Evolutionary conservation across 1,284 basidiomycete genomes (phyloP), one percentile per base, ranked within the genome.

Genomic region (Trametes versicolor): DNA sequence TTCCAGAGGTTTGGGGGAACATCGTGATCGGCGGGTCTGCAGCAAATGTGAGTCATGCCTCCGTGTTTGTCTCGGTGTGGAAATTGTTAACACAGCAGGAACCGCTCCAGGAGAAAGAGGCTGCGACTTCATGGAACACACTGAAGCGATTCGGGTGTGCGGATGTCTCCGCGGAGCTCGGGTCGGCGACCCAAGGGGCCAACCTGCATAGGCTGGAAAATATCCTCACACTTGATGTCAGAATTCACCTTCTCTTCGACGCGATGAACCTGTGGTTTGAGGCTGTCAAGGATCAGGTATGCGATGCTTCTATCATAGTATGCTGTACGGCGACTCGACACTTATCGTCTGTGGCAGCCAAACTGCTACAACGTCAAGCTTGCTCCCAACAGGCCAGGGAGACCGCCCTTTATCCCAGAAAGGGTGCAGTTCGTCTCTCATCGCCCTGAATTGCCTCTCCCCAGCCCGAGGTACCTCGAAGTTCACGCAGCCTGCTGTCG

Each of bases 131-230:
- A 39, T 70, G 66, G 66, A 58, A 70, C 34, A 64, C 69, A 27
- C 32, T 74, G 23, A 37, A 66, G 27, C 59, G 49, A 32, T 71
- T 73, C 57, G 73, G 71, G 29, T 55, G 63, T 29, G 45, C 45
- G 34, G 45, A 48, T 51, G 51, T 64, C 43, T 34, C 48, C 17
- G 61, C 68, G n/a, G 69, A 59, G 48, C 57, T 59, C 36, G 57
- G 23, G 21, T 51, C 48, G 37, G 57, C 47, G 25, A 17, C 34
- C 37, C 21, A 39, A 41, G 48, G 48, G 2, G 57, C 36, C 48
- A 50, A 51, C 47, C 67, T 78, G n/a, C 74, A 78, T 63, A 69
- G 66, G 27, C 67, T 78, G 21, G 71, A 74, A 45, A 79, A 78
- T 60, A 63, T 77, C 45, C 65, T 79, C 60, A 79, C 77, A 4